phyloP scores from a whole-genome alignment of 768 basidiomycete species.

The Leccinum variicolor region DNA sequence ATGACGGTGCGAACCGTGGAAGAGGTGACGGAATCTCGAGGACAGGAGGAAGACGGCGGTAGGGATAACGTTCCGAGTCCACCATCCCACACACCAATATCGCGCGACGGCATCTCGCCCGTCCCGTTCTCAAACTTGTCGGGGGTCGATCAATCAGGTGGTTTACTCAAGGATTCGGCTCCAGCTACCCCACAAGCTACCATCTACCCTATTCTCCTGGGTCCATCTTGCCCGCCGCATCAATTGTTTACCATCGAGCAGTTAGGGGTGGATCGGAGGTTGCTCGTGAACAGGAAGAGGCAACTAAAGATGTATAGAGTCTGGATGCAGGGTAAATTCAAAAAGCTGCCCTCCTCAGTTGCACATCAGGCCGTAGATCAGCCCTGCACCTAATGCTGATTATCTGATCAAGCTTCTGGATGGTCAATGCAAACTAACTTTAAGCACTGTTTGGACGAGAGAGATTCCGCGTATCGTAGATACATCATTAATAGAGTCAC shows the following conservation, averaged over 20 bases:
- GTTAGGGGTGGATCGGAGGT: conserved; percentile 83
- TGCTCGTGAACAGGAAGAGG: conserved; percentile 91
- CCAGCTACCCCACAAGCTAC: conserved; percentile 3
- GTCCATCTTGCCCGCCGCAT: conserved; percentile 36
- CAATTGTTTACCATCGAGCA: conserved; percentile 79
- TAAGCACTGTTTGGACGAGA: background rate
- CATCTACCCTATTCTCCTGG: conserved; percentile 36
- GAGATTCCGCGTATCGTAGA: background rate
- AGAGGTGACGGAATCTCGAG: conserved; percentile 34
- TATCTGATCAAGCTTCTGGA: background rate
- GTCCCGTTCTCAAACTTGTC: background rate
- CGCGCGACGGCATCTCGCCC: conserved; percentile 1
- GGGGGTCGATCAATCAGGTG: background rate
- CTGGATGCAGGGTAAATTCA: conserved; percentile 89
- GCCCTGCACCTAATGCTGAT: background rate
- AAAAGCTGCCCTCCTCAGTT: conserved; percentile 34
- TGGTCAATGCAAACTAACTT: background rate
- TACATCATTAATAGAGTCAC: background rate
- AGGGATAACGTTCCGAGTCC: conserved; percentile 1
- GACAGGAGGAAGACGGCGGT: conserved; percentile 13
- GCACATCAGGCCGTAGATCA: background rate
- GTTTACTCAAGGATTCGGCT: background rate
- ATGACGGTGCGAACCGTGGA: conserved; percentile 31
- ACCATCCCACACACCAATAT: conserved; percentile 6
- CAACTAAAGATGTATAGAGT: conserved; percentile 97